Conservation (phyloP, 208 protist species). For the Vickermania ingenoplastis region DNA sequence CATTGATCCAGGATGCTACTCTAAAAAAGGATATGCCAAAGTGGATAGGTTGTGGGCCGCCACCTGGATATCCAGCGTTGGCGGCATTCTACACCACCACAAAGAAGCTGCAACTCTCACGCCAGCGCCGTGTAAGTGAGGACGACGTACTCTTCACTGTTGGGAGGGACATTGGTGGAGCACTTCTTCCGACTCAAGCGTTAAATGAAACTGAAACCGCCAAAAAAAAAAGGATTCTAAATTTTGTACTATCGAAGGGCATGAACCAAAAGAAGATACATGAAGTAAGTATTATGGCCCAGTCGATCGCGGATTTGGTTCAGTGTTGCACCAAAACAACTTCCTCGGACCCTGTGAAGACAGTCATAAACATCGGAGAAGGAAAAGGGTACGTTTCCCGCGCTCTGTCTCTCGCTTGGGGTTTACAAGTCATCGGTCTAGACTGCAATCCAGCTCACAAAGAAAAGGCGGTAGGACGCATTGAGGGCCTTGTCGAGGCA, state of each 20-base stretch:
- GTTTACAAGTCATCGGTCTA: slow-evolving; percentile 71
- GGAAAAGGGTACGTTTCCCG: slow-evolving; percentile 87
- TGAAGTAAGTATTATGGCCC: slow-evolving; percentile 75
- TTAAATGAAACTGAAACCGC: neutral
- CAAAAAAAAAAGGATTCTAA: slow-evolving; percentile 17
- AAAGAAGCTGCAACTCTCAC: slow-evolving; percentile 12
- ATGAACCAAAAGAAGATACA: slow-evolving; percentile 86
- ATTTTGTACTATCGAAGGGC: slow-evolving; percentile 44
- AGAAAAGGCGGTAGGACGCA: slow-evolving; percentile 46
- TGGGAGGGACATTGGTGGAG: neutral
- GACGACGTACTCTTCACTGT: slow-evolving; percentile 3
- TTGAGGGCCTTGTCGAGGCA: slow-evolving; percentile 46
- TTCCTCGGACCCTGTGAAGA: slow-evolving; percentile 16
- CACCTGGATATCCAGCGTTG: slow-evolving; percentile 5
- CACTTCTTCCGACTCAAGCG: neutral
- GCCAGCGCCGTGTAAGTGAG: neutral
- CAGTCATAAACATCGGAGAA: slow-evolving; percentile 84
- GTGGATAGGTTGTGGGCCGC: slow-evolving; percentile 46
- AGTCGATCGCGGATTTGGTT: slow-evolving; percentile 49
- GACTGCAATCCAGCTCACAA: slow-evolving; percentile 86
- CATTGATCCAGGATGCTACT: slow-evolving; percentile 17
- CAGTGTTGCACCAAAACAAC: slow-evolving; percentile 19
- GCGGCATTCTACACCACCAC: slow-evolving; percentile 20
- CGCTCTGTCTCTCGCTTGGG: slow-evolving; percentile 63
- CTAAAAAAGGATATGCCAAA: slow-evolving; percentile 21